These are phyloP conservation scores for Candida railenensis DNA, from an alignment of 805 yeast genomes.

Conservation along the genomic window DNA sequence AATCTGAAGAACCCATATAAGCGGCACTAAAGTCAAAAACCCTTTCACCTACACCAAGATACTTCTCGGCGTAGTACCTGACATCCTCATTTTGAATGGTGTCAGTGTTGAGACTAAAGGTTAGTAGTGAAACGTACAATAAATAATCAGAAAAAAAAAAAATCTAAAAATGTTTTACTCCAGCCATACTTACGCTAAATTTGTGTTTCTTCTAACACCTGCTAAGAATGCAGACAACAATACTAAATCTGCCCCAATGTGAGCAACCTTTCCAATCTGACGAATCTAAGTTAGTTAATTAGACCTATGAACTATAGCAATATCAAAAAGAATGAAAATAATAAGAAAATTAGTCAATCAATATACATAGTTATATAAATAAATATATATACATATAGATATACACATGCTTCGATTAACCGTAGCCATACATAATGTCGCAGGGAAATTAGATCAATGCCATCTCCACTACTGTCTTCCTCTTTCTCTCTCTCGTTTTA, in stretches of 20 bases:
- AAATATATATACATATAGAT: too few relatives aligned
- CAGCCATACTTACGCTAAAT: conserved; percentile 38
- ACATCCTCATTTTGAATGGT: conserved; percentile 42
- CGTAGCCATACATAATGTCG: too few relatives aligned
- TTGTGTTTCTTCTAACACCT: conserved; percentile 72
- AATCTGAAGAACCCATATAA: conserved; percentile 66
- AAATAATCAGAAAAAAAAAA: too few relatives aligned
- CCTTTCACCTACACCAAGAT: conserved; percentile 84
- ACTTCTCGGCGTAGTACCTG: conserved; percentile 56
- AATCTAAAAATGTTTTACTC: neutral
- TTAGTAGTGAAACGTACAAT: conserved; percentile 2
- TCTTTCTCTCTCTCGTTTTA: neutral
- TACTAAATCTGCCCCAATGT: conserved; percentile 57
- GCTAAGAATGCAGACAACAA: conserved; percentile 67
- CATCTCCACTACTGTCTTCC: neutral
- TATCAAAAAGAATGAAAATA: neutral
- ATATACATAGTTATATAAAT: too few relatives aligned
- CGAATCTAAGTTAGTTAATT: conserved; percentile 8
- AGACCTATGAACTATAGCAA: neutral
- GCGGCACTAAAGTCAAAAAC: conserved; percentile 71
- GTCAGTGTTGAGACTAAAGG: conserved; percentile 45
- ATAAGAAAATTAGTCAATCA: neutral
- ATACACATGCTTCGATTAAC: too few relatives aligned
- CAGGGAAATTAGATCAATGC: neutral
- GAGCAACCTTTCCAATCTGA: conserved; percentile 53